Percentiles rank a stretch among this genome's conserved stretches.
These are phyloP conservation scores for Termitomyces sp. DNA, from an alignment of 768 basidiomycete genomes.

Conservation along the genomic window DNA sequence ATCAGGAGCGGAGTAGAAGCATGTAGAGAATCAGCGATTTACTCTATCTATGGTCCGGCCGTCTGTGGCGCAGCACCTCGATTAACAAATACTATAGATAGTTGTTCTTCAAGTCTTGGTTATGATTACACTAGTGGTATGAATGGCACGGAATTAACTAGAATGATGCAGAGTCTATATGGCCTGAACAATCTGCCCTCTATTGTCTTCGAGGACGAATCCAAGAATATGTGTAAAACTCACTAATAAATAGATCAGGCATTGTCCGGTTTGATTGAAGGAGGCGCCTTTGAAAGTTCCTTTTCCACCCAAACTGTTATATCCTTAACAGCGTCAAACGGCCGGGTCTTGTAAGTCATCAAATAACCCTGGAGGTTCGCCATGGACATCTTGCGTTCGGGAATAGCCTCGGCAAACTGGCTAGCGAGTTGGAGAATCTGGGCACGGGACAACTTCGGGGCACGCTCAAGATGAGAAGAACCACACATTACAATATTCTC, in stretches of 20 bases:
- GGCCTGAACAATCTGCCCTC: background rate
- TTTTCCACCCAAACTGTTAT: constrained; percentile 46
- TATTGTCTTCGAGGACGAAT: background rate
- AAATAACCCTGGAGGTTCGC: constrained; percentile 55
- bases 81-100: background rate
- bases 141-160: no score
- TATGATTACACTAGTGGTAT: no score
- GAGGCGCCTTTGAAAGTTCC: constrained; percentile 23
- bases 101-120: no score
- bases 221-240: background rate
- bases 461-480: constrained; percentile 29
- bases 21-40: background rate
- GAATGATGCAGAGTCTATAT: background rate
- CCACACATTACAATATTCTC: constrained; percentile 13
- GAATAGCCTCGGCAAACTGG: constrained; percentile 51
- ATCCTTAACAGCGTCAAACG: constrained; percentile 49
- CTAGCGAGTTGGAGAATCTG: constrained; percentile 45
- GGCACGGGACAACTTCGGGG: constrained; percentile 34
- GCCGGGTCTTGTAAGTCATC: constrained; percentile 63
- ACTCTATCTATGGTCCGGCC: background rate
- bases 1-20: background rate
- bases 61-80: background rate
- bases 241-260: background rate
- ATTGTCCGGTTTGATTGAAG: background rate
- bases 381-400: constrained; percentile 46